Percentiles rank a stretch among this genome's conserved stretches.
Evolutionary conservation across 2,329 filamentous ascomycete genomes (phyloP).

Genomic region (Alternaria consortialis): DNA sequence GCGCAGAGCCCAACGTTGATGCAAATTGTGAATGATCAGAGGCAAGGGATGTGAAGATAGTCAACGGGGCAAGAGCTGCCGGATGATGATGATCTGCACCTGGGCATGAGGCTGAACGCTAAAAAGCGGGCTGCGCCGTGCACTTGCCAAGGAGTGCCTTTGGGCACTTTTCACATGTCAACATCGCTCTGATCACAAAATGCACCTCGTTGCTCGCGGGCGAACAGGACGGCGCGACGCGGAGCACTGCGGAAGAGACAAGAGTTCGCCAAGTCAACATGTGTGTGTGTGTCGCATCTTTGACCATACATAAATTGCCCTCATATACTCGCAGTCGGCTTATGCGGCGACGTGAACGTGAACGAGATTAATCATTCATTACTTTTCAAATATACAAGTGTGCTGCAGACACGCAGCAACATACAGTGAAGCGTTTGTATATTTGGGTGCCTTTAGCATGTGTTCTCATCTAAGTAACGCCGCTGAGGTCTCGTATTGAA

Average conservation of each 20-base stretch:
- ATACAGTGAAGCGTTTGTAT: background rate
- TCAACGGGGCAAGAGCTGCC: conserved; percentile 6
- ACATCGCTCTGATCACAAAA: conserved; percentile 5
- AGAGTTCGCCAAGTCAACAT: background rate
- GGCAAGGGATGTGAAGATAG: conserved; percentile 1
- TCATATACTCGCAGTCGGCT: background rate
- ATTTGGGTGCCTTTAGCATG: background rate
- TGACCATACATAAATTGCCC: background rate
- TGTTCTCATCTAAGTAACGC: conserved; percentile 1
- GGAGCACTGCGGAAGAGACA: conserved; percentile 6
- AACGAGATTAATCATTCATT: background rate
- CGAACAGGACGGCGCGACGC: conserved; percentile 6
- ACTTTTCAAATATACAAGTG: background rate
- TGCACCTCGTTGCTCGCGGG: background rate
- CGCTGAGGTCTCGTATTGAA: background rate
- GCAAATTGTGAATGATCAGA: conserved; percentile 7
- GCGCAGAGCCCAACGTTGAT: conserved; percentile 4
- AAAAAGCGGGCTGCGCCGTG: conserved; percentile 14
- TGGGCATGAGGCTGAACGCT: conserved; percentile 17
- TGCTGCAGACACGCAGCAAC: background rate
- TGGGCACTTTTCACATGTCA: conserved; percentile 10
- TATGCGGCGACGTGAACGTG: background rate
- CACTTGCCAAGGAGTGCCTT: conserved; percentile 5
- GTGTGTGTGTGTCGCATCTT: background rate
- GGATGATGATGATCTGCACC: conserved; percentile 14